Conservation (phyloP, 805 yeast species). For the Starmerella floricola region DNA sequence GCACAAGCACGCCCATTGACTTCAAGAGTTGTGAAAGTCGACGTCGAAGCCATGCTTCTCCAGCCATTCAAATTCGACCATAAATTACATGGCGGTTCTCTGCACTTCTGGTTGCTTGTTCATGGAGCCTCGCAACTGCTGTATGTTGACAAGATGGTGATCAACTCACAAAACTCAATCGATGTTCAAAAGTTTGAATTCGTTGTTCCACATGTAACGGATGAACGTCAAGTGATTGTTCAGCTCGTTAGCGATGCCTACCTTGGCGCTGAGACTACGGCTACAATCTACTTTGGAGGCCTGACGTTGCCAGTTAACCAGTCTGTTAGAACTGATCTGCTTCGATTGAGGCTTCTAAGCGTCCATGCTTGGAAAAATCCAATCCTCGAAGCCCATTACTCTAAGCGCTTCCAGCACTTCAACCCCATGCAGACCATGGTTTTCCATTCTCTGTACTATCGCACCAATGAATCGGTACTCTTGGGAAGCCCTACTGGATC, state of each 20-base stretch:
- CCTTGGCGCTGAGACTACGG: constrained; percentile 72
- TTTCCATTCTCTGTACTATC: constrained; percentile 80
- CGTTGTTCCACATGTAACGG: constrained; percentile 82
- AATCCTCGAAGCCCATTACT: constrained; percentile 56
- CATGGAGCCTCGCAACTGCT: constrained; percentile 68
- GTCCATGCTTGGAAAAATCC: constrained; percentile 61
- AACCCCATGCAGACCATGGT: constrained; percentile 99
- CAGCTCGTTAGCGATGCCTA: constrained; percentile 73
- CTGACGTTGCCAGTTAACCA: constrained; percentile 80
- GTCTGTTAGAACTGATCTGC: constrained; percentile 67
- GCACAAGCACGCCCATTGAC: constrained; percentile 87
- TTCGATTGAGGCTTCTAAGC: constrained; percentile 78
- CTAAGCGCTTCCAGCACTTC: constrained; percentile 61
- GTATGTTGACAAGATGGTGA: constrained; percentile 69
- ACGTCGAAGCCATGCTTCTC: constrained; percentile 45
- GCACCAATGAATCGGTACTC: constrained; percentile 65
- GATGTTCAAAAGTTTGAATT: constrained; percentile 66
- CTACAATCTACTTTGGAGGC: constrained; percentile 78
- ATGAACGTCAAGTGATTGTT: constrained; percentile 72
- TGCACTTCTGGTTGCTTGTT: constrained; percentile 83
- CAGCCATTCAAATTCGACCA: constrained; percentile 65
- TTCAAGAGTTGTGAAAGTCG: constrained; percentile 69
- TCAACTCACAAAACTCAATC: constrained; percentile 46
- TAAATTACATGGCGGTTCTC: constrained; percentile 66
- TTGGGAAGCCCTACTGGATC: constrained; percentile 99